Evolutionary conservation across 768 basidiomycete species (phyloP), one percentile per base, ranked within the genome.

Genomic region (Exidia glandulosa): DNA sequence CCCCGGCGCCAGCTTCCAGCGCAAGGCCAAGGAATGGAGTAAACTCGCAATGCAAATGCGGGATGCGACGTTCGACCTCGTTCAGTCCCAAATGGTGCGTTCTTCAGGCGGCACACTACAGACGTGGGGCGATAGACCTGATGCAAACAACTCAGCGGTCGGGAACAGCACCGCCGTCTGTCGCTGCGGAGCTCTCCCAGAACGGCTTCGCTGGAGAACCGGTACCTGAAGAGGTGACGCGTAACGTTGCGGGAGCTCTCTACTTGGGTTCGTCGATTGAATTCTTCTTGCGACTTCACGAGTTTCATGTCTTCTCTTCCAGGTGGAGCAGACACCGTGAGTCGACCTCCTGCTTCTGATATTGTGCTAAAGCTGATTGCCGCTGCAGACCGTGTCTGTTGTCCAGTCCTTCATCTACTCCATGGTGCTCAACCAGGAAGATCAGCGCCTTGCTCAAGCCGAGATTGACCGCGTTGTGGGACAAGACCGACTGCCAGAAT

Each of bases 401-500:
- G 61, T 76, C 2, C 65, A 66, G 19, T 67, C 68, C 3, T 74
- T 77, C 57, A 60, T 74, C 47, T 64, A 74, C 12, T 72, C 72
- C 14, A 73, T 77, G 73, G 63, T 70, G 3, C 63, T 70, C 14
- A 62, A 73, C 57, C 76, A 74, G 1, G 69, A 72, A 2, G 65
- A 72, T 6, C 74, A 74, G 58, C 63, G 62, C 36, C 67, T 65
- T 23, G 73, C 72, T 7, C 74, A 75, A 61, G 68, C 63, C 0
- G 76, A 77, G 59, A 62, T 78, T 12, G 77, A 77, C 52, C 30
- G 63, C 6, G 71, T 74, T 3, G 60, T 74, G 23, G 72, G 72
- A 0, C 59, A 57, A 2, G 69, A 64, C 13, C 66, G 73, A 3
- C 65, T 78, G 23, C 76, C 76, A 1, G 65, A 60, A 5, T 64